Base-by-base conservation (phyloP, 306 rosid genomes). In the peach (Prunus persica) region DNA sequence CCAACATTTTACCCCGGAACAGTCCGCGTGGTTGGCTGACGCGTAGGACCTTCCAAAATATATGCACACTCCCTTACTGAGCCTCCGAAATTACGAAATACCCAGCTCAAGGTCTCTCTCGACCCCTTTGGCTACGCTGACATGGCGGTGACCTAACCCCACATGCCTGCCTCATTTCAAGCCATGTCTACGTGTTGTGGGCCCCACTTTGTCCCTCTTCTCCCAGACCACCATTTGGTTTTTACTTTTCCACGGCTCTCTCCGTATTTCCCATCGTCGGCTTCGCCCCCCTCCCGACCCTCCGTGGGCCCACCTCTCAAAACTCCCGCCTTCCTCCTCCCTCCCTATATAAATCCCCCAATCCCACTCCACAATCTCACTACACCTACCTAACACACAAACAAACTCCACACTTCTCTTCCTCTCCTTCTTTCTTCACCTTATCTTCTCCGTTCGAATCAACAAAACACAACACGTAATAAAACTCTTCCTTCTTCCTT, bases 181-280 rank as follows among this genome's bases (percentile, higher is more conserved):
- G 80, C 84, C 72, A 49, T 64, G 79, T 51, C 86, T 76, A 84
- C 85, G 86, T 84, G 83, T 76, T 75, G 79, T 80, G 88, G 86
- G 72, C 79, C 88, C 83, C 34, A 6, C 77, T 2, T 22, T 84
- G 88, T 84, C 81, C 77, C 86, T 79, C 43, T 46, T 11, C 18
- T 4, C 1, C 80, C 69, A 79, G 76, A 79, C 90, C 83, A 67
- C 3, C 19, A 8, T 24, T 5, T 60, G 52, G 22, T 38, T 47
- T 60, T 73, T 75, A 62, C 20, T 56, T 38, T 52, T 34, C 32
- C 63, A 52, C 73, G 69, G 9, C 72, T 75, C 50, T 38, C 78
- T 66, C 76, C 45, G 43, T 71, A 8, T 65, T 65, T 8, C 68
- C 22, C 71, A 67, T 73, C 82, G 75, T 76, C 80, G 55, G 65